Evolutionary conservation across 164 flowering plant species (phyloP).

Genomic region (Nymphaea colorata): DNA sequence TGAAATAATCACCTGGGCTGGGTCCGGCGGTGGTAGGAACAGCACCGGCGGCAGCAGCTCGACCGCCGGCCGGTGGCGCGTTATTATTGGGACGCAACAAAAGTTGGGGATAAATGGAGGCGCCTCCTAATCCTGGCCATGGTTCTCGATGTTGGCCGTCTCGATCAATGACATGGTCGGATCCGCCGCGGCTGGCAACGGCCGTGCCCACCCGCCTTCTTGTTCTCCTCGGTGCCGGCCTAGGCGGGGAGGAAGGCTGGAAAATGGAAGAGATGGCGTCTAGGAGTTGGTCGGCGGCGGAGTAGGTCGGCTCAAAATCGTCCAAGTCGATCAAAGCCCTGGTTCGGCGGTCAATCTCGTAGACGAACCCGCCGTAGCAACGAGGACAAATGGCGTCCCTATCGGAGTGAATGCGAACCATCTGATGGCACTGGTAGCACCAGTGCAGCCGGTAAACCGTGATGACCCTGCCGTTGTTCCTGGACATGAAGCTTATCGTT

Average conservation of each 20-base stretch:
- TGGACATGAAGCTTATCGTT: too few species aligned
- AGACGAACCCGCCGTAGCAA: constrained; percentile 38
- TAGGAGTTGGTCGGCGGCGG: neutral
- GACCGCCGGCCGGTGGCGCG: neutral
- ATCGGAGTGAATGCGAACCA: constrained; percentile 28
- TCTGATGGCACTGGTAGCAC: constrained; percentile 68
- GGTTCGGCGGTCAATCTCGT: constrained; percentile 34
- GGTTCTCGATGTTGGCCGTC: neutral
- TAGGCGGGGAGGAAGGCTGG: neutral
- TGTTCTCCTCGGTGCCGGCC: neutral
- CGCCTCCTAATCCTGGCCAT: too few species aligned
- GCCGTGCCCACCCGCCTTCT: neutral
- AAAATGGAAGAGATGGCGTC: constrained; percentile 1
- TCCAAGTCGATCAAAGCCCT: constrained; percentile 6
- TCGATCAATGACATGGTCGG: neutral
- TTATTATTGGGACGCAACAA: too few species aligned
- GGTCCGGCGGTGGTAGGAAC: constrained; percentile 16
- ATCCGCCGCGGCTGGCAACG: neutral
- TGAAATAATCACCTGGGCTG: constrained; percentile 38
- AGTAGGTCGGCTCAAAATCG: neutral
- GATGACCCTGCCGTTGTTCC: neutral
- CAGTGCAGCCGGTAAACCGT: constrained; percentile 19
- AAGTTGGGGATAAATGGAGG: too few species aligned
- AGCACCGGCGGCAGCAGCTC: constrained; percentile 31
- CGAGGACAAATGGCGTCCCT: constrained; percentile 35